Evolutionary conservation across 352 stramenopile genomes (phyloP).

Genomic region (Phytophthora ohioensis): DNA sequence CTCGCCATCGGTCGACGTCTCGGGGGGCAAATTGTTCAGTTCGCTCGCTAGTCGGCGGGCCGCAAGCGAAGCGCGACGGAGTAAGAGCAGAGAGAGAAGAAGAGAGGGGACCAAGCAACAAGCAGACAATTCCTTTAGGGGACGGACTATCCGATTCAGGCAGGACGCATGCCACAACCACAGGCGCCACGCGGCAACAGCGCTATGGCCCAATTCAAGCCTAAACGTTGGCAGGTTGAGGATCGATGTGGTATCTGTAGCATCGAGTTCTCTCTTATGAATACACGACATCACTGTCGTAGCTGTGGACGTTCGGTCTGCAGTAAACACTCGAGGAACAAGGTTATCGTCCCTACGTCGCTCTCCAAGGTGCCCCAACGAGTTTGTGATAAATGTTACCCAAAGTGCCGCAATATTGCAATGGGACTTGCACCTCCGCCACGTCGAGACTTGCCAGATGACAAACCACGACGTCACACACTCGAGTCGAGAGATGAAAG

Average conservation of each 20-base stretch:
- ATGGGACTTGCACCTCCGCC: constrained; percentile 23
- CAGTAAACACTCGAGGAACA: constrained; percentile 74
- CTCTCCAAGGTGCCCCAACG: constrained; percentile 73
- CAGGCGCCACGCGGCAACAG: constrained; percentile 46
- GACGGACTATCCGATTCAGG: constrained; percentile 11
- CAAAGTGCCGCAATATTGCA: constrained; percentile 44
- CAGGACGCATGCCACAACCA: constrained; percentile 32
- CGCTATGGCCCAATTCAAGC: constrained; percentile 61
- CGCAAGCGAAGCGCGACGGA: constrained; percentile 5
- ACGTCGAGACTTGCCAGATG: constrained; percentile 20
- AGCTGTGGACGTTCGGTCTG: constrained; percentile 82
- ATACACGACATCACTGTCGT: constrained; percentile 81
- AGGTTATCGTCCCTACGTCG: constrained; percentile 70
- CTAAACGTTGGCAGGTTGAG: constrained; percentile 69
- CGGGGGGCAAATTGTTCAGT: constrained; percentile 26
- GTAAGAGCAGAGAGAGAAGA: constrained; percentile 3
- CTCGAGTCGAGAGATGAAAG: constrained; percentile 24
- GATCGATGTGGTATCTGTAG: constrained; percentile 70
- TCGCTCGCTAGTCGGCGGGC: constrained; percentile 40
- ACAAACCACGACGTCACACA: constrained; percentile 34
- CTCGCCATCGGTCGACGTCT: constrained; percentile 19
- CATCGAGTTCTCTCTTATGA: constrained; percentile 64
- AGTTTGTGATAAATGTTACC: constrained; percentile 79
- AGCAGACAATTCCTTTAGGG: constrained; percentile 25
- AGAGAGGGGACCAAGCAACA: constrained; percentile 8